A percentile compares a stretch with the other conserved stretches of the same genome.
phyloP scores from a whole-genome alignment of 495 filamentous ascomycete species.

The Penicillium malachiteum region DNA sequence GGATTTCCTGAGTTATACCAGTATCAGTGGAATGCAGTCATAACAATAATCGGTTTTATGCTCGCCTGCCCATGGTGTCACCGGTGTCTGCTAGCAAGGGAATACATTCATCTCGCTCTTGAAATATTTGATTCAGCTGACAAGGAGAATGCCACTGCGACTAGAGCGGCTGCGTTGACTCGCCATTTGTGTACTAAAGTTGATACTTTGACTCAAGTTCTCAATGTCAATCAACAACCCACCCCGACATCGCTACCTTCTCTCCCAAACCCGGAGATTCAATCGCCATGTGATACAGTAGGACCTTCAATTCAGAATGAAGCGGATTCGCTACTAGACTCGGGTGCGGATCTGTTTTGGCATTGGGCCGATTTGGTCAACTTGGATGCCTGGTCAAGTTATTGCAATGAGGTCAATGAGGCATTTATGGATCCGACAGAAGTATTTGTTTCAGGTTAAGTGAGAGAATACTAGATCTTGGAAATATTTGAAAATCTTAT shows the following conservation, averaged over 20 bases:
- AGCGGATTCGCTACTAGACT: not conserved
- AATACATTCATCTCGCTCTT: constrained; percentile 14
- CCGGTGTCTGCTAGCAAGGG: constrained; percentile 17
- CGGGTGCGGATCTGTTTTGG: not conserved
- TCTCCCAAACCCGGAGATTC: not conserved
- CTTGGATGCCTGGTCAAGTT: constrained; percentile 12
- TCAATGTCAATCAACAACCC: not conserved
- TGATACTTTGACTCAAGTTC: constrained; percentile 4
- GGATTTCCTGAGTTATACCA: constrained; percentile 30
- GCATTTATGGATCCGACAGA: constrained; percentile 9
- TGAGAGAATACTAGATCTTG: too few species aligned
- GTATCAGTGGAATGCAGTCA: constrained; percentile 32
- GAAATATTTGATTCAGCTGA: constrained; percentile 18
- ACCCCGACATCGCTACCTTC: not conserved
- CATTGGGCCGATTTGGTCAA: constrained; percentile 11
- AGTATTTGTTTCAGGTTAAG: too few species aligned
- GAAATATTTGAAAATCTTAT: too few species aligned
- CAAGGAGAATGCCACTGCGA: not conserved
- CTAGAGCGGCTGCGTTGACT: constrained; percentile 1
- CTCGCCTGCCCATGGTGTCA: constrained; percentile 57
- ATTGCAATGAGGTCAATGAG: constrained; percentile 9
- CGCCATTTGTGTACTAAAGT: constrained; percentile 7
- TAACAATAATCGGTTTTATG: constrained; percentile 40
- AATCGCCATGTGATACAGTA: not conserved
- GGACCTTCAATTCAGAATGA: not conserved